Percentiles rank a stretch among this genome's conserved stretches.
Conservation (phyloP, 495 filamentous ascomycete genomes). For the Neurospora sp. region DNA sequence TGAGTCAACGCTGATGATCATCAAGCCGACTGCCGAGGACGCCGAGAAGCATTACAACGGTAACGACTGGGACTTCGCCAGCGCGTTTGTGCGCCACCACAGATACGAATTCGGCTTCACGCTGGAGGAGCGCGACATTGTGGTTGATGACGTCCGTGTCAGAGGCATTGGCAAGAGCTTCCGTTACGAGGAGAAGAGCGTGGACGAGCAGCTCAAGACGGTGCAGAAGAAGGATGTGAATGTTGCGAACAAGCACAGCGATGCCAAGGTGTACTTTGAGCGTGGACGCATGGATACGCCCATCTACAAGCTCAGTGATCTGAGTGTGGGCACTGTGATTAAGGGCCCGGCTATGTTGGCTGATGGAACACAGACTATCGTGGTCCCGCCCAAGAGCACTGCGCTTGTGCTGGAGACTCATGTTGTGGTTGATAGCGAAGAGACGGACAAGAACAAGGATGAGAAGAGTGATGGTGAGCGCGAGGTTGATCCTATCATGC, state of each 20-base stretch:
- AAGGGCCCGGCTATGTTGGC: constrained; percentile 84
- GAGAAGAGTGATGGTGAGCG: constrained; percentile 36
- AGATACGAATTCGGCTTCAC: constrained; percentile 94
- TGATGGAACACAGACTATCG: constrained; percentile 92
- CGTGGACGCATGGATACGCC: constrained; percentile 68
- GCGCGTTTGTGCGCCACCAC: constrained; percentile 77
- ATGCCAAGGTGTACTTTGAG: constrained; percentile 59
- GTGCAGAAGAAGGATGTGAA: constrained; percentile 39
- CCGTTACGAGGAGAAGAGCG: constrained; percentile 64
- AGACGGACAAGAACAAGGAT: constrained; percentile 43
- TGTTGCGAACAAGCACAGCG: constrained; percentile 45
- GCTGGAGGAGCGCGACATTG: constrained; percentile 76
- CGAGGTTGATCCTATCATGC: constrained; percentile 74
- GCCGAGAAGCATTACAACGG: constrained; percentile 46
- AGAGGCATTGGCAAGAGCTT: constrained; percentile 84
- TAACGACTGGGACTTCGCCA: constrained; percentile 67
- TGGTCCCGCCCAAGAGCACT: constrained; percentile 71
- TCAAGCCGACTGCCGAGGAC: constrained; percentile 51
- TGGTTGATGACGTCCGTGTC: constrained; percentile 86
- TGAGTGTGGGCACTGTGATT: constrained; percentile 66
- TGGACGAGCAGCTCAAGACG: constrained; percentile 66
- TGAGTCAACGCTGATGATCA: constrained; percentile 78
- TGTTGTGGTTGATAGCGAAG: constrained; percentile 61
- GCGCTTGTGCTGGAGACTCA: constrained; percentile 67
- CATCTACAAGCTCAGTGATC: constrained; percentile 72